Percentiles rank a stretch among this genome's conserved stretches.
These are phyloP conservation scores for Populus ilicifolia DNA, from an alignment of 345 rosid genomes.

Conservation along the genomic window DNA sequence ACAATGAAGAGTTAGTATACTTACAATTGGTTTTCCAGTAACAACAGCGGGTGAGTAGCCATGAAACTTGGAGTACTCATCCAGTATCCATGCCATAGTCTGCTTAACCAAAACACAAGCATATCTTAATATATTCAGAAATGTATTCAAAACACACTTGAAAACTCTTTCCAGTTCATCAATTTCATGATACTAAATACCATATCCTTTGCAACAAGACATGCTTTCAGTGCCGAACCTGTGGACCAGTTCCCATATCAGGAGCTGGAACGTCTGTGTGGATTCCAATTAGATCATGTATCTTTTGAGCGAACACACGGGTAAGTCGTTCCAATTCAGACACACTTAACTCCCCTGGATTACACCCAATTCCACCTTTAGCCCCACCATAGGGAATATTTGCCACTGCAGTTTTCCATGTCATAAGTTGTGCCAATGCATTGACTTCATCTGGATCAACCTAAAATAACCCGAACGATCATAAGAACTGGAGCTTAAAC, in stretches of 20 bases:
- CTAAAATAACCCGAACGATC: conserved; percentile 27
- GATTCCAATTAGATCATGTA: conserved; percentile 83
- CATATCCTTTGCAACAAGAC: background rate
- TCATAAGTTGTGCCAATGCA: conserved; percentile 94
- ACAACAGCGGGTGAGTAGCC: conserved; percentile 93
- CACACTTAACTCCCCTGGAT: conserved; percentile 57
- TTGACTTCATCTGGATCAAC: conserved; percentile 97
- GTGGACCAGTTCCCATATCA: conserved; percentile 97
- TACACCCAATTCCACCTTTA: conserved; percentile 95
- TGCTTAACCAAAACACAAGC: conserved; percentile 28
- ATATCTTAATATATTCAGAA: background rate
- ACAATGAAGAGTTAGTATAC: conserved; percentile 9
- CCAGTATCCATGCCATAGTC: conserved; percentile 99
- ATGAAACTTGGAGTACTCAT: conserved; percentile 91
- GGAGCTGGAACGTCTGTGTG: conserved; percentile 98
- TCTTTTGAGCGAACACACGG: conserved; percentile 91
- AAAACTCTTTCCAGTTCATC: background rate
- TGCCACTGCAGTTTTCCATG: conserved; percentile 98
- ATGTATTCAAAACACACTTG: background rate
- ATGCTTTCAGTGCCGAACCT: conserved; percentile 37
- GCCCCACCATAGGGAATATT: conserved; percentile 97
- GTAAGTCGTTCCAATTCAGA: conserved; percentile 87
- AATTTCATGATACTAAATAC: background rate
- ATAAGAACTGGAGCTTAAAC: conserved; percentile 6
- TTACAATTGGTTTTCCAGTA: conserved; percentile 86